phyloP scores from a whole-genome alignment of 306 rosid genomes.

The Ceratonia siliqua region DNA sequence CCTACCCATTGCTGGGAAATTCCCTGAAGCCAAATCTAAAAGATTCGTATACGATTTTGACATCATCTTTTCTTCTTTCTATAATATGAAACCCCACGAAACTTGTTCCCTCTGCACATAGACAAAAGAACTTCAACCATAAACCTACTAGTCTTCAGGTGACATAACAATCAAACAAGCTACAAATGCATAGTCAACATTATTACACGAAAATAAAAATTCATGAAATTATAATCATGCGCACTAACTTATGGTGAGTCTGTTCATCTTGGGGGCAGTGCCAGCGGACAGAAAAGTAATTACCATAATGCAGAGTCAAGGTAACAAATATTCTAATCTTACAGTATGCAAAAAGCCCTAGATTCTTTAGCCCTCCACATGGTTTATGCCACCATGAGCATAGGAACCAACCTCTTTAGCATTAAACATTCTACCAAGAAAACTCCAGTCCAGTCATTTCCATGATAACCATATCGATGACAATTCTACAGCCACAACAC shows the following conservation, averaged over 20 bases:
- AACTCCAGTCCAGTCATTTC: constrained; percentile 7
- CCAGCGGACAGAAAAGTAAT: not conserved
- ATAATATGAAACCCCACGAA: constrained; percentile 36
- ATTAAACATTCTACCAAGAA: constrained; percentile 25
- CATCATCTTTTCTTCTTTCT: constrained; percentile 55
- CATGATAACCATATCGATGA: constrained; percentile 33
- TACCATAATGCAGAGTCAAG: constrained; percentile 32
- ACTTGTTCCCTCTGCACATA: constrained; percentile 29
- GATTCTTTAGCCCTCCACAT: constrained; percentile 39
- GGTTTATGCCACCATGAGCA: constrained; percentile 39
- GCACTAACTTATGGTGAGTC: constrained; percentile 17
- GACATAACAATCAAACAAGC: constrained; percentile 26
- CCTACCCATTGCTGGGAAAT: constrained; percentile 62
- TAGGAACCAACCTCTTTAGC: constrained; percentile 4
- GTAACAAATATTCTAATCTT: constrained; percentile 40
- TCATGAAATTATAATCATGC: constrained; percentile 27
- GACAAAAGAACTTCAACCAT: constrained; percentile 12
- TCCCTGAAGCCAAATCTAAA: constrained; percentile 82
- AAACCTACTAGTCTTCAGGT: constrained; percentile 3
- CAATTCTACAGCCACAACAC: not conserved
- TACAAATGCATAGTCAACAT: constrained; percentile 17
- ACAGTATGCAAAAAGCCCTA: constrained; percentile 45
- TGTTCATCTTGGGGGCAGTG: not conserved
- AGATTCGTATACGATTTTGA: constrained; percentile 80
- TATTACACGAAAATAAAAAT: constrained; percentile 1